A percentile compares a stretch with the other conserved stretches of the same genome.
phyloP scores from a whole-genome alignment of 2,329 filamentous ascomycete species.

The Fusarium lyarnte region DNA sequence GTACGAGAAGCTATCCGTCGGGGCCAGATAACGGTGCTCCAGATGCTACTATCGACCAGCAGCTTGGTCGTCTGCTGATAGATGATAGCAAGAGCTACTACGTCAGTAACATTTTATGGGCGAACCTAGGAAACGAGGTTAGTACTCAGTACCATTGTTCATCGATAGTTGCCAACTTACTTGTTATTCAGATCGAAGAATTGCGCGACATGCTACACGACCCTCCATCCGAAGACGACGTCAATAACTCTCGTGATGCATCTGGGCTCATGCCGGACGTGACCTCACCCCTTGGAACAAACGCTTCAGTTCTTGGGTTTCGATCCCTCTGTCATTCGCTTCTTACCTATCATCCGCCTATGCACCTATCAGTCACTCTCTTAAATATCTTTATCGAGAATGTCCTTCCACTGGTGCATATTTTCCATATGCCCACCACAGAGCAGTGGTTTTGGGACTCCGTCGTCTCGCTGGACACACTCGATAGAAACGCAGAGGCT shows the following conservation, averaged over 20 bases:
- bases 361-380: neutral
- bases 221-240: neutral
- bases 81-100: slow-evolving; percentile 1
- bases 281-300: neutral
- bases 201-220: neutral
- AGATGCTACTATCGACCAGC: neutral
- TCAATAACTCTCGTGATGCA: neutral
- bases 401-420: neutral
- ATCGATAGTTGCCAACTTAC: accelerated
- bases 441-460: neutral
- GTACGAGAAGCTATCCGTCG: accelerated
- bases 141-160: accelerated
- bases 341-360: neutral
- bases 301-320: neutral
- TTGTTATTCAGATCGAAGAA: neutral
- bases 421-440: neutral
- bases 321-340: neutral
- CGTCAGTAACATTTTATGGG: neutral
- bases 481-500: neutral
- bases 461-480: accelerated
- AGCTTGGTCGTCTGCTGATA: neutral
- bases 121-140: neutral
- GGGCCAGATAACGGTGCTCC: neutral
- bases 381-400: neutral
- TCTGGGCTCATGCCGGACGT: neutral